phyloP scores from a whole-genome alignment of 106 monocot genomes.

The Narthecium ossifragum region DNA sequence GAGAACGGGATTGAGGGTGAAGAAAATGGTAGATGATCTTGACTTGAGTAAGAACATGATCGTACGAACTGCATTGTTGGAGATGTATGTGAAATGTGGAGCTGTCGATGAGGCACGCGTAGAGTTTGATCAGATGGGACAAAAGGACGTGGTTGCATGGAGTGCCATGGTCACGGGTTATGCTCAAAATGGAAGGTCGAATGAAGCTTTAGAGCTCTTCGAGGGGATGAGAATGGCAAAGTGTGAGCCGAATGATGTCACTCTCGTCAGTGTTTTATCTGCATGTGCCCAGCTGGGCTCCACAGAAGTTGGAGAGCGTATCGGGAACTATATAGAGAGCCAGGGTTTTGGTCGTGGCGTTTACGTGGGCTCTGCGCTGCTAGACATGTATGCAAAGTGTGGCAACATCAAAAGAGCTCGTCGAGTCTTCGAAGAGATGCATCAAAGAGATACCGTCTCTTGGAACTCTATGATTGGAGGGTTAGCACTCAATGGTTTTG shows the following conservation, averaged over 20 bases:
- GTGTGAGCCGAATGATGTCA: slow-evolving; percentile 71
- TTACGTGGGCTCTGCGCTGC: slow-evolving; percentile 60
- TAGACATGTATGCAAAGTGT: slow-evolving; percentile 87
- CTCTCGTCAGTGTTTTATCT: slow-evolving; percentile 74
- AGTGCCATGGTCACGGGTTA: slow-evolving; percentile 92
- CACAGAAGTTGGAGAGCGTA: slow-evolving; percentile 46
- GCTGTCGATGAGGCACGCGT: slow-evolving; percentile 65
- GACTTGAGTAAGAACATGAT: slow-evolving; percentile 38
- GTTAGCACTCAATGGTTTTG: slow-evolving; percentile 66
- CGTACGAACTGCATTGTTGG: slow-evolving; percentile 73
- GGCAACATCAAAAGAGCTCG: slow-evolving; percentile 61
- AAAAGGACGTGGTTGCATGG: slow-evolving; percentile 80
- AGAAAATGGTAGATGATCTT: slow-evolving; percentile 38
- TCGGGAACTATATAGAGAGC: slow-evolving; percentile 57
- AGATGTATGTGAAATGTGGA: slow-evolving; percentile 83
- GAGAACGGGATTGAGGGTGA: slow-evolving; percentile 51
- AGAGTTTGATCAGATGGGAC: slow-evolving; percentile 62
- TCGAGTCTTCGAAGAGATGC: slow-evolving; percentile 53
- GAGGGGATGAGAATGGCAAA: slow-evolving; percentile 52
- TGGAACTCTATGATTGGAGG: slow-evolving; percentile 96
- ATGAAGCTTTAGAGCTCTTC: slow-evolving; percentile 72
- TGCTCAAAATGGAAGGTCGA: slow-evolving; percentile 83
- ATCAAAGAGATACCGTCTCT: slow-evolving; percentile 49
- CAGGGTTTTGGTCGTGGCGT: slow-evolving; percentile 31
- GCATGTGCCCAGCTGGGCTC: slow-evolving; percentile 79